Evolutionary conservation across 108 stramenopile genomes (phyloP).

Genomic region (Discostella pseudostelligera): DNA sequence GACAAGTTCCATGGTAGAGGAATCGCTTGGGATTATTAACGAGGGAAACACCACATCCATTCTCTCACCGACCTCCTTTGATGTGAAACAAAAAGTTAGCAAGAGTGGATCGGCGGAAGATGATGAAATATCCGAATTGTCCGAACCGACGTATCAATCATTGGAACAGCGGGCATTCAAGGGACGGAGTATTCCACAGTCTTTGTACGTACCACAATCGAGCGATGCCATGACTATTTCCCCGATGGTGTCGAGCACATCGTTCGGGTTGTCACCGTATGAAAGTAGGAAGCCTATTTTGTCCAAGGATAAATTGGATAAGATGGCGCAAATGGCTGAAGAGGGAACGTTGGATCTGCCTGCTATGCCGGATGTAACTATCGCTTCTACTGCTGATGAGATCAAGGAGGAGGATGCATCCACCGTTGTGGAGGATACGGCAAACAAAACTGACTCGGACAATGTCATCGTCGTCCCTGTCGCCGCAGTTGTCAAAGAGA

Average conservation of each 20-base stretch:
- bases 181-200: conserved; percentile 24
- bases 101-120: conserved; percentile 19
- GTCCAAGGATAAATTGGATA: conserved; percentile 12
- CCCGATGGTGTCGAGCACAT: conserved; percentile 1
- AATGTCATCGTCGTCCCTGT: not conserved
- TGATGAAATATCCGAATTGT: conserved; percentile 44
- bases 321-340: conserved; percentile 24
- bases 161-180: conserved; percentile 18
- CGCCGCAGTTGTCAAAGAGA: not conserved
- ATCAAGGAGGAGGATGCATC: conserved; percentile 6
- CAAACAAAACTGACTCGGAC: not conserved
- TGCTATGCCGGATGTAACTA: conserved; percentile 3
- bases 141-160: conserved; percentile 29
- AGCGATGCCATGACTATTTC: not conserved
- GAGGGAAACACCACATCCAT: conserved; percentile 5
- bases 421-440: conserved; percentile 10
- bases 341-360: conserved; percentile 22
- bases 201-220: conserved; percentile 16
- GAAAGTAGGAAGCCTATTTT: not conserved
- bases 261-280: not conserved
- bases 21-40: conserved; percentile 9
- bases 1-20: not conserved
- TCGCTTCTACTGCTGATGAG: not conserved
- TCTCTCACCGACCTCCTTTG: conserved; percentile 3
- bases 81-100: conserved; percentile 12